A percentile compares a stretch with the other conserved stretches of the same genome.
phyloP scores from a whole-genome alignment of 306 rosid genomes.

The Dalbergia cultrata region DNA sequence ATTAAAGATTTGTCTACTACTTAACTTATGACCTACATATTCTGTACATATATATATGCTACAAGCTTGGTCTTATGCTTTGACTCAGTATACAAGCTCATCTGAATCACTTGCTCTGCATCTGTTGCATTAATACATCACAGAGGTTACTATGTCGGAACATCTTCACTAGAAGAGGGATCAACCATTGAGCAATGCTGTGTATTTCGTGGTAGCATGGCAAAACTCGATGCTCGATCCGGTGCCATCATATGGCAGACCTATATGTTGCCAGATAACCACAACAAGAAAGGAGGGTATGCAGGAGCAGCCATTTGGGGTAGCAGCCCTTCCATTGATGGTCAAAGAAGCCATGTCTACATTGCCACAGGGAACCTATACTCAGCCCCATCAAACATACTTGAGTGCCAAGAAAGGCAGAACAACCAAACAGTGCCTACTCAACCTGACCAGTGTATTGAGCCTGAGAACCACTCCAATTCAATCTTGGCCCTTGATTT shows the following conservation, averaged over 20 bases:
- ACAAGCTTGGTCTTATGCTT: background rate
- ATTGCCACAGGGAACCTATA: constrained; percentile 74
- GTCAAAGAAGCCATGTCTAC: constrained; percentile 52
- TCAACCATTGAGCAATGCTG: constrained; percentile 54
- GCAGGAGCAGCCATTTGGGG: constrained; percentile 82
- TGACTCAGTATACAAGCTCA: background rate
- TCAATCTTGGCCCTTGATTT: constrained; percentile 76
- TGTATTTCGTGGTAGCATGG: constrained; percentile 65
- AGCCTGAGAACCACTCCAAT: constrained; percentile 64
- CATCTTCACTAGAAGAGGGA: constrained; percentile 53
- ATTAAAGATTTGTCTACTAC: too few relatives aligned
- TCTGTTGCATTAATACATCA: background rate
- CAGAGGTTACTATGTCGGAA: constrained; percentile 47
- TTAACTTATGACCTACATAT: too few relatives aligned
- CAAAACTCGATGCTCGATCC: constrained; percentile 45
- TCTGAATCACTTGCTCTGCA: background rate
- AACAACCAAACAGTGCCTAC: constrained; percentile 57
- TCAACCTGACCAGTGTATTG: constrained; percentile 58
- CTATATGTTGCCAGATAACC: constrained; percentile 66
- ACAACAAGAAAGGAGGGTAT: constrained; percentile 44
- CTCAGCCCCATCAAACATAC: constrained; percentile 54
- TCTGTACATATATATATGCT: background rate
- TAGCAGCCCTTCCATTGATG: constrained; percentile 79
- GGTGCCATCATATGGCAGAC: constrained; percentile 71
- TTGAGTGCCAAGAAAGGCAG: constrained; percentile 61